These are phyloP conservation scores for Gossypium aridum DNA, from an alignment of 441 rosid genomes.

Conservation along the genomic window DNA sequence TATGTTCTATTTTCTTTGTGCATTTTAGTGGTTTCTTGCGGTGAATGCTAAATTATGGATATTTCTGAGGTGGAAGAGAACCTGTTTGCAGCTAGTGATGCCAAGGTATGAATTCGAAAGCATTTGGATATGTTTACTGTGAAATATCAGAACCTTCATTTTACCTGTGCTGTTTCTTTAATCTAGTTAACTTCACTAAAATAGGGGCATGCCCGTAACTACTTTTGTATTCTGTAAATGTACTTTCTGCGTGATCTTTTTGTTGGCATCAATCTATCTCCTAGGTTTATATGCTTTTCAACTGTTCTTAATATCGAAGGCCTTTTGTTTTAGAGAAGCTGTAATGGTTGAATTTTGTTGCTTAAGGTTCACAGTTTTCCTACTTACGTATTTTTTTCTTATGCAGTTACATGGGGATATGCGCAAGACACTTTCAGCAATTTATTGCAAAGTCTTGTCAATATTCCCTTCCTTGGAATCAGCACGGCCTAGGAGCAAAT, in stretches of 20 bases:
- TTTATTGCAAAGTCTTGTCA: conserved; percentile 66
- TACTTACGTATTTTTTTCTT: conserved; percentile 4
- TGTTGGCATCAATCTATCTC: background rate
- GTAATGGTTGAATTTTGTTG: background rate
- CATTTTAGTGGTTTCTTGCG: conserved; percentile 15
- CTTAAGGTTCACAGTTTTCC: background rate
- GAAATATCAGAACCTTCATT: background rate
- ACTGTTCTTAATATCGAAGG: background rate
- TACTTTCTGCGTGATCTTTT: background rate
- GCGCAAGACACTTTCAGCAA: conserved; percentile 71
- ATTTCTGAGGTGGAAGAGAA: conserved; percentile 79
- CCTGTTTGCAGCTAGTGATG: conserved; percentile 87
- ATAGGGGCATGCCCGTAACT: background rate
- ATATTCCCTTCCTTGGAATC: conserved; percentile 91
- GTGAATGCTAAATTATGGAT: conserved; percentile 63
- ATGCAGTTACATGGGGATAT: conserved; percentile 89
- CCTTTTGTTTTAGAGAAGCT: background rate
- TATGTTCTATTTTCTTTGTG: conserved; percentile 15
- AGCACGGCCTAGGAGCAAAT: conserved; percentile 91
- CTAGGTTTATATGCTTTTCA: background rate
- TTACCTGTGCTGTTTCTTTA: background rate
- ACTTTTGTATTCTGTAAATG: background rate
- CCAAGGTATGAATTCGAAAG: conserved; percentile 58
- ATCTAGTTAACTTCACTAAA: background rate
- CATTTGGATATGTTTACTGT: background rate